Conservation (phyloP, 805 yeast genomes). For the Myxozyma geophila region DNA sequence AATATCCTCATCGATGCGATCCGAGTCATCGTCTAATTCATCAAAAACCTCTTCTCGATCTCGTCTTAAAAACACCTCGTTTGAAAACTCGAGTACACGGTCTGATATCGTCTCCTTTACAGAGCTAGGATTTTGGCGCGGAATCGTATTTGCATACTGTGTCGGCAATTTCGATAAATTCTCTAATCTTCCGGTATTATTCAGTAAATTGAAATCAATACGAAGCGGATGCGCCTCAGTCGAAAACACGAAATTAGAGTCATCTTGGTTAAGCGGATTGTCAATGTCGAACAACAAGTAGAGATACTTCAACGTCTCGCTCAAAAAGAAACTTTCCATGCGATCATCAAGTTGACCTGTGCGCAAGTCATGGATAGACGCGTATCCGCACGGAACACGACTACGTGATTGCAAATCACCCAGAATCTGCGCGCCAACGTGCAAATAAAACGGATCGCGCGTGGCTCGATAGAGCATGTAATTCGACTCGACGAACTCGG, state of each 20-base stretch:
- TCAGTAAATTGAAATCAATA: constrained; percentile 52
- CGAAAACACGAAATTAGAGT: constrained; percentile 59
- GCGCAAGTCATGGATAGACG: constrained; percentile 72
- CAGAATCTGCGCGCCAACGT: constrained; percentile 71
- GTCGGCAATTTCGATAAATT: not conserved
- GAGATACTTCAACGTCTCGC: constrained; percentile 85
- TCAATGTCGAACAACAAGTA: constrained; percentile 76
- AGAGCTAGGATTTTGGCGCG: constrained; percentile 3
- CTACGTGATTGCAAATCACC: constrained; percentile 58
- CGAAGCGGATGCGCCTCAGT: constrained; percentile 95
- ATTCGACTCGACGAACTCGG: constrained; percentile 89
- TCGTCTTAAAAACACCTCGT: not conserved
- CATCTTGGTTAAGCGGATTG: constrained; percentile 54
- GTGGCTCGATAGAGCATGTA: constrained; percentile 84
- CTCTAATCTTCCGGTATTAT: not conserved
- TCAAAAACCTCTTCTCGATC: not conserved
- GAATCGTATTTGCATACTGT: constrained; percentile 2
- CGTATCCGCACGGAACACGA: constrained; percentile 74
- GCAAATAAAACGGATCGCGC: constrained; percentile 77
- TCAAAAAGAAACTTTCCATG: constrained; percentile 88
- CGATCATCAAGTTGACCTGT: constrained; percentile 69
- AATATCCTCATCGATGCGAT: not conserved
- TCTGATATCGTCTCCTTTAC: not conserved
- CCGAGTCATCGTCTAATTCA: not conserved
- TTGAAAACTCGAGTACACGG: constrained; percentile 11